Percentiles rank a stretch among this genome's conserved stretches.
phyloP scores from a whole-genome alignment of 108 stramenopile genomes.

The Ochromonas danica region DNA sequence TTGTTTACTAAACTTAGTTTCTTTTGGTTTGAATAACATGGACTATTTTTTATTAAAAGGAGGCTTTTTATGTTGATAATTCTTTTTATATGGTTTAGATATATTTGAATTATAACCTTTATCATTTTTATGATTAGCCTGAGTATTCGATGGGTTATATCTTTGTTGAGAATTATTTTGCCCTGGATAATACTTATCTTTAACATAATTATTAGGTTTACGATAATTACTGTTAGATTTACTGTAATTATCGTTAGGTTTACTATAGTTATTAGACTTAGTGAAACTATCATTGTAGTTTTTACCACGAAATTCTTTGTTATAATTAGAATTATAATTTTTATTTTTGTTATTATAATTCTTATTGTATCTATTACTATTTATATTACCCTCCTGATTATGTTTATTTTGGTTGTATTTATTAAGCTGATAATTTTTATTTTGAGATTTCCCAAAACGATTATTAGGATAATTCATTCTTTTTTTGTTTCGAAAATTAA shows the following conservation, averaged over 20 bases:
- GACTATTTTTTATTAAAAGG: slow-evolving; percentile 37
- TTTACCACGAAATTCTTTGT: slow-evolving; percentile 12
- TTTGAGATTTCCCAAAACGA: slow-evolving; percentile 36
- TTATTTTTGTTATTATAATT: slow-evolving; percentile 45
- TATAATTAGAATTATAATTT: slow-evolving; percentile 39
- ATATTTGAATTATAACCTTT: slow-evolving; percentile 26
- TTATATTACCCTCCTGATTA: slow-evolving; percentile 39
- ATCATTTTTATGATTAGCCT: slow-evolving; percentile 34
- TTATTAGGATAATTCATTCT: slow-evolving; percentile 42
- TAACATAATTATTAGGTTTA: slow-evolving; percentile 31
- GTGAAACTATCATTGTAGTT: slow-evolving; percentile 34
- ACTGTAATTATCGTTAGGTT: slow-evolving; percentile 29
- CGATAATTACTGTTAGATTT: slow-evolving; percentile 29
- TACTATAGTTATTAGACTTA: background rate
- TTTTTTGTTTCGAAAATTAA: slow-evolving; percentile 40
- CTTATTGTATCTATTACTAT: slow-evolving; percentile 41
- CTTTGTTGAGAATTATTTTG: slow-evolving; percentile 27
- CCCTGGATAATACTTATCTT: slow-evolving; percentile 29
- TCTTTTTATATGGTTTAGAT: slow-evolving; percentile 30
- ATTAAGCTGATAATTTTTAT: slow-evolving; percentile 43
- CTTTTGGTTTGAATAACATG: slow-evolving; percentile 17
- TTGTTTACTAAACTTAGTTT: slow-evolving; percentile 17
- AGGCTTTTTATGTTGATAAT: slow-evolving; percentile 29
- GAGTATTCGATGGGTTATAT: slow-evolving; percentile 12
- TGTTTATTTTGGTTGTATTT: slow-evolving; percentile 35